A percentile compares a stretch with the other conserved stretches of the same genome.
Conservation (phyloP, 2,329 filamentous ascomycete species). For the Calonectria naviculata region DNA sequence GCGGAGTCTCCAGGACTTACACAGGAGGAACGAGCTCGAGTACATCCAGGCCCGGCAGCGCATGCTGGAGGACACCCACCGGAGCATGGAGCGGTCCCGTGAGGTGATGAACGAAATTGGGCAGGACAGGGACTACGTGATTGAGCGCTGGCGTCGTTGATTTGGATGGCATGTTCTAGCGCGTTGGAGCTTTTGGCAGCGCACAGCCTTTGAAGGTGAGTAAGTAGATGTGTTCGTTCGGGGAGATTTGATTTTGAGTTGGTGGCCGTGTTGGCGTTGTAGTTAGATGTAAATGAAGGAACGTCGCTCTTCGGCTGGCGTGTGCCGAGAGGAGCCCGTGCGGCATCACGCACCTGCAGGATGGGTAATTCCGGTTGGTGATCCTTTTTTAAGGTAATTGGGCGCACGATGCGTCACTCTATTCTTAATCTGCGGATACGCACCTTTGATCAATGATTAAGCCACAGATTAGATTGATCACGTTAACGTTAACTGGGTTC, state of each 20-base stretch:
- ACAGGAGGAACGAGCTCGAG: neutral
- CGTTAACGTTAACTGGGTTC: neutral
- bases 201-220: no score
- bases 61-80: neutral
- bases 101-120: neutral
- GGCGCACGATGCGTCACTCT: neutral
- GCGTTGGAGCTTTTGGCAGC: no score
- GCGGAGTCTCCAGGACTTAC: neutral
- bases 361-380: neutral
- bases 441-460: neutral
- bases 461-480: neutral
- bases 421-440: neutral
- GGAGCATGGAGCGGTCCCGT: neutral
- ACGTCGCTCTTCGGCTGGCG: neutral
- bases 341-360: neutral
- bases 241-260: no score
- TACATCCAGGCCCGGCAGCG: slow-evolving; percentile 3
- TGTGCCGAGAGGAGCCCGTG: neutral
- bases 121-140: neutral
- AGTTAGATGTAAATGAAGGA: neutral
- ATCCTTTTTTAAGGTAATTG: neutral
- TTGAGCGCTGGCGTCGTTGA: slow-evolving; percentile 7
- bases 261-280: neutral
- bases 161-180: neutral
- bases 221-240: no score